Evolutionary conservation across 768 basidiomycete species (phyloP), one percentile per base, ranked within the genome.

Genomic region (Russula sp.): DNA sequence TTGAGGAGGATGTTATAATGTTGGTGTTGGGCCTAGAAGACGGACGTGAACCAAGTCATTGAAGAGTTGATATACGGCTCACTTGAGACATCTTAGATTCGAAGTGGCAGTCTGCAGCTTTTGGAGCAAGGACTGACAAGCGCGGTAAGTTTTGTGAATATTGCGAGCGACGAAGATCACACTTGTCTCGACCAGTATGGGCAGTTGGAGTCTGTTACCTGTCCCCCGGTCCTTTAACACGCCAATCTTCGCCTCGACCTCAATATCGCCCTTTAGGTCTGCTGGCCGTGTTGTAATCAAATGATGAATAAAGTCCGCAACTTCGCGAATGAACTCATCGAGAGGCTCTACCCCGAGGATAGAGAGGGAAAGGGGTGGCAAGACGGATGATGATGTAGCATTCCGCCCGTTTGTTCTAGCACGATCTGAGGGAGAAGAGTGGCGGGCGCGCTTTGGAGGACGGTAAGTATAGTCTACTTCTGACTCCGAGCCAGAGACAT

Each of bases 31-130:
- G 77, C 76, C 92, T 96, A 71, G 20, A 59, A 51, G 42, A n/a
- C 51, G 48, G 26, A 53, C n/a, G 34, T 57, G n/a, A 46, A 53
- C 55, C 36, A 54, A 44, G 59, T 40, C 50, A 28, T 22, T 20
- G 63, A 20, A 13, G 34, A 50, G 49, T 57, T 4, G 46, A 50
- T 38, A 54, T 16, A 26, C 65, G 54, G 81, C 89, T 71, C 72
- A 96, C 92, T 67, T 80, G 76, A 49, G 91, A 83, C 95, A 99
- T 98, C 73, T 96, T 94, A 65, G 92, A 90, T 74, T 94, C 90
- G 74, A 98, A 98, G 14, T 86, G 85, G 61, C 86, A 72, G 56
- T 90, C 86, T 3, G 83, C 65, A 38, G 73, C 76, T 57, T 87
- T 83, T 10, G 88, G 86, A 5, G 76, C 68, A 6, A 96, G 76